These are phyloP conservation scores for Bruguiera gymnorhiza DNA, from an alignment of 345 rosid genomes.

Conservation along the genomic window DNA sequence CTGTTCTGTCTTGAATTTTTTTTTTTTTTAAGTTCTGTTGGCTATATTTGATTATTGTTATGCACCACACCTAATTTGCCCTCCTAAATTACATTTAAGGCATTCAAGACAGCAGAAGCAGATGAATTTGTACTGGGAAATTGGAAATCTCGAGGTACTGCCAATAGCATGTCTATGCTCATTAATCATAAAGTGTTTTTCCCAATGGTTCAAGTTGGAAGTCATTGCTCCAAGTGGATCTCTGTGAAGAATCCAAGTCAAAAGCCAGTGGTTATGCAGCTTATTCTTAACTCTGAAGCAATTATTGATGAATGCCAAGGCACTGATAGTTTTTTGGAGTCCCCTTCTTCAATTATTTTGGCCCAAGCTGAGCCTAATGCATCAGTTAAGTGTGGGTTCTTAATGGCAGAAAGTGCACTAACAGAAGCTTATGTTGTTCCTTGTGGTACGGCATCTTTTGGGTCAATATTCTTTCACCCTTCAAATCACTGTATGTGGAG, in stretches of 20 bases:
- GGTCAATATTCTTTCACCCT: slow-evolving; percentile 63
- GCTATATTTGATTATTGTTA: not conserved
- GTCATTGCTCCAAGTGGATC: slow-evolving; percentile 51
- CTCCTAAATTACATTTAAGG: slow-evolving; percentile 34
- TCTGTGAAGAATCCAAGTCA: slow-evolving; percentile 65
- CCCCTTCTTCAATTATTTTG: slow-evolving; percentile 23
- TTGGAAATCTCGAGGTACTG: slow-evolving; percentile 64
- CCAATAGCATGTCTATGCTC: slow-evolving; percentile 45
- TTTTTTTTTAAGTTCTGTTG: not conserved
- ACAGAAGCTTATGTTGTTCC: slow-evolving; percentile 67
- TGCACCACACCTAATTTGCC: slow-evolving; percentile 11
- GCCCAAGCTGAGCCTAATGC: slow-evolving; percentile 18
- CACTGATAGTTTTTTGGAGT: slow-evolving; percentile 30
- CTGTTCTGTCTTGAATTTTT: not conserved
- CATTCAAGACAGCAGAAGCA: slow-evolving; percentile 27
- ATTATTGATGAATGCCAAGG: slow-evolving; percentile 50
- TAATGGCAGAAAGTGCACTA: slow-evolving; percentile 42
- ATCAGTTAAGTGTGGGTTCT: slow-evolving; percentile 45
- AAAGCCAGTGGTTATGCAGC: slow-evolving; percentile 66
- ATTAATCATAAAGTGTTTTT: slow-evolving; percentile 47
- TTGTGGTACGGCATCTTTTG: slow-evolving; percentile 45
- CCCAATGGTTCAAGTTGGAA: slow-evolving; percentile 49
- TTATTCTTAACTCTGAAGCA: slow-evolving; percentile 60
- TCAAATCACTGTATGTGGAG: slow-evolving; percentile 57
- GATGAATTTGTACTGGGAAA: slow-evolving; percentile 51